Evolutionary conservation across 164 flowering plant genomes (phyloP).

Genomic region (Dillenia suffruticosa): DNA sequence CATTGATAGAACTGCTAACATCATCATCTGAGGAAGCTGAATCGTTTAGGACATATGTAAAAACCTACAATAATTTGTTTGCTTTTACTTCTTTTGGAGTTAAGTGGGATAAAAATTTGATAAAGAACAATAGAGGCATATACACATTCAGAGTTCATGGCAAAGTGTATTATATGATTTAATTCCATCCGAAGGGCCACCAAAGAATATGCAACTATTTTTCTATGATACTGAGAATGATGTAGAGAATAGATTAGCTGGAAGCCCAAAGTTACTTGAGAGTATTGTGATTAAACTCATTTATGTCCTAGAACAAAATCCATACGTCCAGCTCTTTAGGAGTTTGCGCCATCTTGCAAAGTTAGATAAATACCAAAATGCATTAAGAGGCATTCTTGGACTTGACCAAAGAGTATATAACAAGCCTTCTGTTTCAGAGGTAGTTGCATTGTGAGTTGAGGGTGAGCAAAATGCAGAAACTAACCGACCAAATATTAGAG

Average conservation of each 20-base stretch:
- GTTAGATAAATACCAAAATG: background rate
- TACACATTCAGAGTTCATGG: conserved; percentile 5
- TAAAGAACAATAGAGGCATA: background rate
- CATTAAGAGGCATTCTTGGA: background rate
- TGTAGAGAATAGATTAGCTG: background rate
- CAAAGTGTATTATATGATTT: conserved; percentile 1
- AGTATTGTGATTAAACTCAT: background rate
- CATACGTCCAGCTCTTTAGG: background rate
- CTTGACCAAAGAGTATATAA: background rate
- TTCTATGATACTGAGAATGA: conserved; percentile 8
- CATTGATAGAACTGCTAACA: background rate
- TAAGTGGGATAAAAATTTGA: background rate
- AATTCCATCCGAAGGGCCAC: background rate
- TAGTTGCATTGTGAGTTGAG: background rate
- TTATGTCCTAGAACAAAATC: background rate
- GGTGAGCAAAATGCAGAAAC: background rate
- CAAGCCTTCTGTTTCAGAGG: background rate
- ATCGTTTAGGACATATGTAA: background rate
- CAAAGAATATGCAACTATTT: background rate
- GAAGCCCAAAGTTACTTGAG: background rate
- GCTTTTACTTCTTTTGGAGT: conserved; percentile 6
- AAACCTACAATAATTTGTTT: conserved; percentile 2
- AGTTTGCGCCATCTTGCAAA: background rate
- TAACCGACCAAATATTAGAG: background rate
- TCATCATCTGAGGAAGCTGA: background rate